Evolutionary conservation across 805 yeast genomes (phyloP), one percentile per base, ranked within the genome.

Genomic region (Wickerhamomyces xylosicus): DNA sequence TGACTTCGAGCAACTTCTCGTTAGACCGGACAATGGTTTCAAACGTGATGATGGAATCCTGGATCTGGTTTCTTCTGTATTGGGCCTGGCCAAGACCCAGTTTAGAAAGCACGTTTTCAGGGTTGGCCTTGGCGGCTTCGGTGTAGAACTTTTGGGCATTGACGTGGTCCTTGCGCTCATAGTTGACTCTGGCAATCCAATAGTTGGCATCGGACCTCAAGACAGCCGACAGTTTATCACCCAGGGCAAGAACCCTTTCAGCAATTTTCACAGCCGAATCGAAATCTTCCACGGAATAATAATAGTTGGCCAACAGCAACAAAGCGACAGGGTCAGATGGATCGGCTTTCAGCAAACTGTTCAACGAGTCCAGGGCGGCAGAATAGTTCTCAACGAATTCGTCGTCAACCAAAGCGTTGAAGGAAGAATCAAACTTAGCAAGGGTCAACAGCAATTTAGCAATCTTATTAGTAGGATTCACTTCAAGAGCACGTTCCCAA

Each of bases 31-130:
- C 69, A 34, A 85, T 66, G 34, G 74, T 73, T 55, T 90, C 97
- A 52, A 85, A 83, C 0, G 95, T 77, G 46, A 89, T 70, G 47
- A 82, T 75, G 11, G 97, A 92, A 55, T 89, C 97, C 50, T 85
- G 87, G 10, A 73, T 55, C 32, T 82, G 74, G 35, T 79, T 79
- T 54, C 89, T 79, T 38, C 77, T 69, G 39, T 81, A 72, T 54
- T 86, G 87, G 2, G 95, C 72, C 57, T 86, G 94, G 1, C 94
- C 95, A 41, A 83, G 70, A 22, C 96, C 97, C 40, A 89, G 64
- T 47, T 77, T 77, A 0, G 96, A 79, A 17, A 82, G 67, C 3
- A 79, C 52, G 49, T 84, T 84, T 36, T 62, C 67, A 31, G 78
- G 84, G 52, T 82, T 77, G 29, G 71, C 62, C 44, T 75, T 77